Evolutionary conservation across 768 basidiomycete genomes (phyloP).

Genomic region (Leccinellum albellum): DNA sequence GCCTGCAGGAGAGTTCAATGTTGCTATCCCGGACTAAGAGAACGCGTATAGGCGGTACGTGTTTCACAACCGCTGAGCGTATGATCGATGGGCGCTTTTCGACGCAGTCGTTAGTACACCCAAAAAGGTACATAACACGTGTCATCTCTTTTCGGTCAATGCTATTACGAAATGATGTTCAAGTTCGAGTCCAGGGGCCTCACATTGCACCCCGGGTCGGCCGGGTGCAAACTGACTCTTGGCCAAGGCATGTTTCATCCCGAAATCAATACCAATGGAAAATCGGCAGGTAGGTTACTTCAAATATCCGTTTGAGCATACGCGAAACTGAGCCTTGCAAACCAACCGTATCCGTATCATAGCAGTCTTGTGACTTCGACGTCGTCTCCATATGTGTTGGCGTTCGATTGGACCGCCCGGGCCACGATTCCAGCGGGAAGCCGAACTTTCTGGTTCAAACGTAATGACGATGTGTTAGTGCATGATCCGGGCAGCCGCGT

Average conservation of each 20-base stretch:
- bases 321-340: neutral
- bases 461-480: neutral
- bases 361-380: neutral
- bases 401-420: neutral
- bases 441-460: neutral
- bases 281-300: neutral
- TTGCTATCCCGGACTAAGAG: neutral
- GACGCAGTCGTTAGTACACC: neutral
- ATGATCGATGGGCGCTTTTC: neutral
- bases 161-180: neutral
- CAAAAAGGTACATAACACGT: conserved; percentile 1
- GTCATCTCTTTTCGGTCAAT: neutral
- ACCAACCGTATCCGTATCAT: neutral
- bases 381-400: neutral
- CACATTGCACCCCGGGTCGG: neutral
- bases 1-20: neutral
- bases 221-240: neutral
- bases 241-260: neutral
- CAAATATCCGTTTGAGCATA: neutral
- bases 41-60: neutral
- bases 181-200: too few species aligned
- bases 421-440: neutral
- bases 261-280: neutral
- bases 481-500: neutral
- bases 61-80: neutral